Evolutionary conservation across 352 stramenopile species (phyloP).

Genomic region (Phytophthora citrophthora): DNA sequence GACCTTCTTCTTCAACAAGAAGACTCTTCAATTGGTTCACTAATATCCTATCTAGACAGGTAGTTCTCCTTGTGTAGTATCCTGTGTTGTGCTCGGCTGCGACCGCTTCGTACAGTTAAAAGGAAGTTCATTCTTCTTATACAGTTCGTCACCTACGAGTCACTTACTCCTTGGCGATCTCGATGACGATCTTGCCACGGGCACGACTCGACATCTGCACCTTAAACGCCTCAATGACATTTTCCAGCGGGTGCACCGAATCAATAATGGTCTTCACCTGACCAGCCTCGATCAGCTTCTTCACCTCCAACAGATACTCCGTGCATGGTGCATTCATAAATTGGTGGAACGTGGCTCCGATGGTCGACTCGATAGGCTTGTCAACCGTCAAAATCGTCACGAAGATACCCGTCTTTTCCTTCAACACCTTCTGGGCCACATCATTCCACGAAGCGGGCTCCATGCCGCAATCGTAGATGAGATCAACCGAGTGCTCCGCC

Average conservation of each 20-base stretch:
- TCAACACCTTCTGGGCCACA: slow-evolving; percentile 42
- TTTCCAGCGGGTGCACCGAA: slow-evolving; percentile 60
- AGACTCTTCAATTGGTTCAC: too few species aligned
- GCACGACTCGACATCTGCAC: slow-evolving; percentile 31
- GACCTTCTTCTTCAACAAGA: too few species aligned
- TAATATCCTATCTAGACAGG: too few species aligned
- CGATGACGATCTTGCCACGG: slow-evolving; percentile 18
- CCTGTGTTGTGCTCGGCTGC: too few species aligned
- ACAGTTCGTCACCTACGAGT: slow-evolving; percentile 3
- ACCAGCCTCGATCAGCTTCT: slow-evolving; percentile 37
- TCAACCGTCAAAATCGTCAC: slow-evolving; percentile 41
- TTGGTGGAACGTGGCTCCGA: slow-evolving; percentile 47
- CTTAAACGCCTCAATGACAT: slow-evolving; percentile 53
- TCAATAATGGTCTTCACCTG: slow-evolving; percentile 52
- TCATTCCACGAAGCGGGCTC: slow-evolving; percentile 38
- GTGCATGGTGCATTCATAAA: slow-evolving; percentile 24
- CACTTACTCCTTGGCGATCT: slow-evolving; percentile 14
- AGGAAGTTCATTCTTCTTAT: background rate
- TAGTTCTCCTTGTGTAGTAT: too few species aligned
- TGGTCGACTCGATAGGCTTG: slow-evolving; percentile 60
- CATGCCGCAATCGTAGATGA: slow-evolving; percentile 37
- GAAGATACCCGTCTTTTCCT: slow-evolving; percentile 45
- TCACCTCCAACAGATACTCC: slow-evolving; percentile 36
- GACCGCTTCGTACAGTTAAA: too few species aligned
- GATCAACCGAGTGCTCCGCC: slow-evolving; percentile 34